Base-by-base conservation (phyloP, 805 yeast genomes). In the Scheffersomyces ergatensis region DNA sequence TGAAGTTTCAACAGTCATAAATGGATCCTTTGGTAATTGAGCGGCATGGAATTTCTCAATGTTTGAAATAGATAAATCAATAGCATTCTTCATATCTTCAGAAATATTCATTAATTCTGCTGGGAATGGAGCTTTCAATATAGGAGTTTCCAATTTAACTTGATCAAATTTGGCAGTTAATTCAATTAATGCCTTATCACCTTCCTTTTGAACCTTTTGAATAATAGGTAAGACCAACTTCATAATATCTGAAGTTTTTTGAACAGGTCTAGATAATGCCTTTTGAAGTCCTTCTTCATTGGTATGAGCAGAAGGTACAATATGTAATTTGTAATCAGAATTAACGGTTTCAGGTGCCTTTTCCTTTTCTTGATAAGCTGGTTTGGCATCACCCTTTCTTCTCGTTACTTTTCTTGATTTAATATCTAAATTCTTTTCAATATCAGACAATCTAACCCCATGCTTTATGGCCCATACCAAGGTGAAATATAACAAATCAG, bases 311-410 rank as follows among this genome's bases (percentile, higher is more conserved):
- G 47, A 47, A 20, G 63, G 60, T 4, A 69, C 71, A 39, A 79
- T 67, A 36, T 71, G 65, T 74, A 85, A 74, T 39, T 72, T 67
- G 50, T 81, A 78, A 24, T 57, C 72, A 15, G 37, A 26, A 38
- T 44, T 42, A 7, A 43, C 49, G 6, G 18, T 26, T 8, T 47
- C 21, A 31, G 43, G 43, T 33, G 53, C 52, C 19, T 53, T 48
- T 47, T 72, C 63, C 9, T 21, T 21, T 47, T 72, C 63, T 37
- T 80, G 46, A 63, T 85, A 93, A 58, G 83, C 81, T 18, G 87
- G 82, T 65, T 92, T 92, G 34, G 99, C 98, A 67, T 93, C 97
- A 39, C 99, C 99, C 65, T 82, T 85, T 60, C 99, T 79, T 66
- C 99, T 80, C 2, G 96, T 82, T 44, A 93, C 89, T 65, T 92